Evolutionary conservation across 345 rosid species (phyloP).

Genomic region (Hibiscus syriacus): DNA sequence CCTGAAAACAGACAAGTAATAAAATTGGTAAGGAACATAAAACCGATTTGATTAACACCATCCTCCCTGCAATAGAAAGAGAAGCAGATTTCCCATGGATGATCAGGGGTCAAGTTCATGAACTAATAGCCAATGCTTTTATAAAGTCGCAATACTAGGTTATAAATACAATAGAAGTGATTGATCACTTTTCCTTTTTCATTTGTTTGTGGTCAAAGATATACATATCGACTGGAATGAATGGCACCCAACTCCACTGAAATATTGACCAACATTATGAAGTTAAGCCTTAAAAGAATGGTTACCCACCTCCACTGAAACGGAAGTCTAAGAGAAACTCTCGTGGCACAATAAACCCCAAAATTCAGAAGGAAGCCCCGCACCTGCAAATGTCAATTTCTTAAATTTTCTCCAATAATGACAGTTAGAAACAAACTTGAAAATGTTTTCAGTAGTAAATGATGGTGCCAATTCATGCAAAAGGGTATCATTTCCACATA

Average conservation of each 20-base stretch:
- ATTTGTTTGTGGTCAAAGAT: neutral
- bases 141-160: neutral
- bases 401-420: slow-evolving; percentile 8
- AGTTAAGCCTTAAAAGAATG: too few species aligned
- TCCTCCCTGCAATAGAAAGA: too few species aligned
- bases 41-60: too few species aligned
- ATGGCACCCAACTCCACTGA: slow-evolving; percentile 63
- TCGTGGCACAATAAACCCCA: slow-evolving; percentile 86
- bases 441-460: neutral
- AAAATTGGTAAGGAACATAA: too few species aligned
- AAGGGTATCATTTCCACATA: neutral
- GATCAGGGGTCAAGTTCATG: neutral
- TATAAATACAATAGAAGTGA: neutral
- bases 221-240: neutral
- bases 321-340: slow-evolving; percentile 86
- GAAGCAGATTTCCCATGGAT: neutral
- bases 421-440: neutral
- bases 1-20: too few species aligned
- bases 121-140: neutral
- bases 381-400: slow-evolving; percentile 41
- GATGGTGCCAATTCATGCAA: neutral
- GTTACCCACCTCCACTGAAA: too few species aligned
- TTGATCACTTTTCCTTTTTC: neutral
- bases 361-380: slow-evolving; percentile 93
- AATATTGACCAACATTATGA: too few species aligned